Percentiles rank a stretch among this genome's conserved stretches.
These are phyloP conservation scores for Alnus rubra DNA, from an alignment of 306 rosid genomes.

Conservation along the genomic window DNA sequence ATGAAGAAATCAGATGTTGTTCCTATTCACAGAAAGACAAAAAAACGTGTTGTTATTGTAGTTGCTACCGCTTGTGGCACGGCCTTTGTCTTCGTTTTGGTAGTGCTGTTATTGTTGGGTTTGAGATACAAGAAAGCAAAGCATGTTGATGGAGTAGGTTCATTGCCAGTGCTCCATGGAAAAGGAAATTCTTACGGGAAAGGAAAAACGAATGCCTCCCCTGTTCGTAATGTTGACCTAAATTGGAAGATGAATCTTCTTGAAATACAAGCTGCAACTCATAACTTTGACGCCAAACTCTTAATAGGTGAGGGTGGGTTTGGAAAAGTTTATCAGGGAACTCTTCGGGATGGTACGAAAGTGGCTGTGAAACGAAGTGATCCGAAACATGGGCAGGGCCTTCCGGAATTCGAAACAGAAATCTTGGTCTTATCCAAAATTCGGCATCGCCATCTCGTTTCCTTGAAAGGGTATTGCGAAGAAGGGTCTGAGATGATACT, in stretches of 20 bases:
- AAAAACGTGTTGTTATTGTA: not conserved
- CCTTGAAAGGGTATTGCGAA: conserved; percentile 53
- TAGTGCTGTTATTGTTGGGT: conserved; percentile 19
- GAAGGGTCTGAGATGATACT: conserved; percentile 56
- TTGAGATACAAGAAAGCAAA: conserved; percentile 25
- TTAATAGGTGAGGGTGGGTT: conserved; percentile 59
- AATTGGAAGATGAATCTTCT: conserved; percentile 38
- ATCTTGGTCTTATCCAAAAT: conserved; percentile 56
- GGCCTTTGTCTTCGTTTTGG: conserved; percentile 18
- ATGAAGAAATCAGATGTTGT: not conserved
- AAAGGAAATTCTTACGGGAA: conserved; percentile 41
- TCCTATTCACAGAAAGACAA: not conserved
- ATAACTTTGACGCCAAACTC: conserved; percentile 31
- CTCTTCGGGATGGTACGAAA: conserved; percentile 34
- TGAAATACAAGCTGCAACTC: conserved; percentile 47
- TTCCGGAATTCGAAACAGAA: conserved; percentile 51
- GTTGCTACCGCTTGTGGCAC: conserved; percentile 35
- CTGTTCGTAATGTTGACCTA: conserved; percentile 37
- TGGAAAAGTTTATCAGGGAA: conserved; percentile 52
- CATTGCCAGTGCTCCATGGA: conserved; percentile 25
- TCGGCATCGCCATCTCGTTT: conserved; percentile 56
- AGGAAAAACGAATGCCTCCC: conserved; percentile 30
- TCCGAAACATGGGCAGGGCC: conserved; percentile 54
- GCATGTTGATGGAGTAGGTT: conserved; percentile 18
- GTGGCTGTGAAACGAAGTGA: conserved; percentile 59